Conservation (phyloP, 768 basidiomycete species). For the Pleurotus djamor region DNA sequence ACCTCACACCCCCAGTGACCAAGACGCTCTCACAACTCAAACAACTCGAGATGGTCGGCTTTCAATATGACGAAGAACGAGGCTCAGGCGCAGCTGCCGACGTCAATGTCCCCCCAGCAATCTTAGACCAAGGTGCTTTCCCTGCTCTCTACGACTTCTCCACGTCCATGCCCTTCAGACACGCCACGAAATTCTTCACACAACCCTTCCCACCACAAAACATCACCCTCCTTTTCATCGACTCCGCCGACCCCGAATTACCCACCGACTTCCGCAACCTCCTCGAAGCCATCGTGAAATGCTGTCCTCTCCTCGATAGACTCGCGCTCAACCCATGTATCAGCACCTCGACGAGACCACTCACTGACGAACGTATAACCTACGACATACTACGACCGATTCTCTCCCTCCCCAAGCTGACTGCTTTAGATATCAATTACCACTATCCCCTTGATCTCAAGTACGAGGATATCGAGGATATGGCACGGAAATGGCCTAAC, state of each 20-base stretch:
- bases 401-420: constrained; percentile 12
- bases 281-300: constrained; percentile 40
- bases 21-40: constrained; percentile 41
- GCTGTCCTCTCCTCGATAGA: constrained; percentile 43
- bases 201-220: constrained; percentile 42
- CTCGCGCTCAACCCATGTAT: constrained; percentile 39
- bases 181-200: constrained; percentile 43
- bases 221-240: constrained; percentile 50
- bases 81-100: constrained; percentile 46
- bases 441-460: constrained; percentile 34
- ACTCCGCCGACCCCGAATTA: constrained; percentile 41
- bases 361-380: constrained; percentile 14
- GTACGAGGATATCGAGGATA: constrained; percentile 38
- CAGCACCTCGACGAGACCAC: constrained; percentile 8
- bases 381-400: constrained; percentile 14
- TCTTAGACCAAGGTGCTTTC: constrained; percentile 46
- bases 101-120: constrained; percentile 39
- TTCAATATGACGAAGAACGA: constrained; percentile 46
- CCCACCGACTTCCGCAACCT: constrained; percentile 39
- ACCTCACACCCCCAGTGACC: constrained; percentile 43
- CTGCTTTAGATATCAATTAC: constrained; percentile 32
- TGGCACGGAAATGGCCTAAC: constrained; percentile 44
- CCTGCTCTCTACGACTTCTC: constrained; percentile 52
- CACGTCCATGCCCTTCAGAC: constrained; percentile 39
- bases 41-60: constrained; percentile 47